Evolutionary conservation across 2,329 filamentous ascomycete genomes (phyloP).

Genomic region (Aspergillus niger): DNA sequence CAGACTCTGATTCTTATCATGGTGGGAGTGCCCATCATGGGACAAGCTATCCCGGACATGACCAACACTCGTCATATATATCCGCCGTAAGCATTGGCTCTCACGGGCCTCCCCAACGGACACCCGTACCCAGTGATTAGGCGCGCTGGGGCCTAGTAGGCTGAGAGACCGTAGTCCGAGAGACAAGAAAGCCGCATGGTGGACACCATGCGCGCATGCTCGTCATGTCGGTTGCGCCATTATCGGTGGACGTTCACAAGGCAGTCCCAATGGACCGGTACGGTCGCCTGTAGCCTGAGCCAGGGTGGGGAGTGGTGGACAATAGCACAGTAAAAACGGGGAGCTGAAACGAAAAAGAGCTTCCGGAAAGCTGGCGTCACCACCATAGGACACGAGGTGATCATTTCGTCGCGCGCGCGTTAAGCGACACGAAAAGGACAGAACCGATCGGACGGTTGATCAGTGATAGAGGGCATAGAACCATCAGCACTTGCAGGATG

Average conservation of each 20-base stretch:
- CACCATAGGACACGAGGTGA: not conserved
- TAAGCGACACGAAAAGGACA: not conserved
- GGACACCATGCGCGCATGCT: no score
- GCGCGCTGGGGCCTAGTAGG: not conserved
- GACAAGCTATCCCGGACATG: not conserved
- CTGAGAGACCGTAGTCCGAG: not conserved
- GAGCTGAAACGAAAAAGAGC: not conserved
- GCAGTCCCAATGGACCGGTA: no score
- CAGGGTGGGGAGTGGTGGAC: not conserved
- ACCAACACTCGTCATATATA: not conserved
- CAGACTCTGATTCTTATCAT: not conserved
- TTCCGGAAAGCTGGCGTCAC: not conserved
- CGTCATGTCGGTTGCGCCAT: not conserved
- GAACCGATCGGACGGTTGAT: not conserved
- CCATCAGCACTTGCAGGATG: not conserved
- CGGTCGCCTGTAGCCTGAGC: no score
- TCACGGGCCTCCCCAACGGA: not conserved
- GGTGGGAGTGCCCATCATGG: not conserved
- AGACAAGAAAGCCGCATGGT: not conserved
- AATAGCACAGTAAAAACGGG: not conserved
- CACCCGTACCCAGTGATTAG: not conserved
- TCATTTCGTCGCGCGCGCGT: not conserved
- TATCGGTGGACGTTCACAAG: no score
- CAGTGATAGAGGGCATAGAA: not conserved
- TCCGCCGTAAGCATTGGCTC: not conserved